Evolutionary conservation across 2,329 filamentous ascomycete species (phyloP).

Genomic region (Fusarium albidum): DNA sequence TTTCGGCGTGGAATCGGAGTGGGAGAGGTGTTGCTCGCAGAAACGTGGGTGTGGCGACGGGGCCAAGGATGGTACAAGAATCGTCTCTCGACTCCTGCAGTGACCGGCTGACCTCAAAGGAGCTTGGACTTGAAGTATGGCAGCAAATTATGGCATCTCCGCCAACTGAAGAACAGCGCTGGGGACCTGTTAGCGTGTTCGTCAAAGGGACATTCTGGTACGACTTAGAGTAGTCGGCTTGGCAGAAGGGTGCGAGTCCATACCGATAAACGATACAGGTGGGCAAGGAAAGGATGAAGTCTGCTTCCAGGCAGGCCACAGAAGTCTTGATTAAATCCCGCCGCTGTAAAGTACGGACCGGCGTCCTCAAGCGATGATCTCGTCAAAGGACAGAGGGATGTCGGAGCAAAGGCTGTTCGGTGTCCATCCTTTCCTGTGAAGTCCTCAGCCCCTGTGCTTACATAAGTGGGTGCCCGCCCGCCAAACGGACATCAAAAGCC

Average conservation of each 20-base stretch:
- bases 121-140: constrained; percentile 53
- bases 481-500: constrained; percentile 17
- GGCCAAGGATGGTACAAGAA: constrained; percentile 39
- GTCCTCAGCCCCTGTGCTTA: constrained; percentile 41
- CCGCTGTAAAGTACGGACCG: constrained; percentile 41
- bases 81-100: constrained; percentile 71
- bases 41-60: constrained; percentile 26
- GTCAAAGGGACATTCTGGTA: constrained; percentile 18
- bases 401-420: constrained; percentile 35
- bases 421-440: constrained; percentile 28
- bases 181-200: constrained; percentile 29
- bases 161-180: constrained; percentile 36
- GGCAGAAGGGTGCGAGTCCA: constrained; percentile 18
- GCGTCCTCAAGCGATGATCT: constrained; percentile 40
- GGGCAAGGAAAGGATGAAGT: constrained; percentile 44
- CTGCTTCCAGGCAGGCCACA: constrained; percentile 51
- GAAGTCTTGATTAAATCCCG: constrained; percentile 40
- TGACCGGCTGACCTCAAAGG: constrained; percentile 84
- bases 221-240: constrained; percentile 26
- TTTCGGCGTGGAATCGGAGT: constrained; percentile 15
- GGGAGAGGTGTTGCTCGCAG: constrained; percentile 24
- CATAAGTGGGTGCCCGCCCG: constrained; percentile 30
- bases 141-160: constrained; percentile 46
- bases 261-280: constrained; percentile 42
- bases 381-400: constrained; percentile 32